Evolutionary conservation across 106 monocot genomes (phyloP).

Genomic region (Apostasia shenzhenica): DNA sequence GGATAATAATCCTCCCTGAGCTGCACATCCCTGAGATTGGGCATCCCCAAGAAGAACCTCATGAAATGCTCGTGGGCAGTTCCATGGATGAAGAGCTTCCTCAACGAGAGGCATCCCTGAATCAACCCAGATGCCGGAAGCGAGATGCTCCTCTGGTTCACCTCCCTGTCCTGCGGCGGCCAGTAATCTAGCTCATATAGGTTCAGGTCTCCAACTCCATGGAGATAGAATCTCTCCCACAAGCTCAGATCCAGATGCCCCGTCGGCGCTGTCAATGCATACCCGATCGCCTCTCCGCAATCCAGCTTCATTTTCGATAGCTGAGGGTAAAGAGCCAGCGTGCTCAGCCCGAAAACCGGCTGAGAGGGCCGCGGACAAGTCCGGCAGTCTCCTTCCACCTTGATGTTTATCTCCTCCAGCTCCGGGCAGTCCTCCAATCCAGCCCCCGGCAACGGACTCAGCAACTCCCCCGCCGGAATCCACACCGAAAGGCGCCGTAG

Average conservation of each 20-base stretch:
- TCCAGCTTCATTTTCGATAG: conserved; percentile 86
- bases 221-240: conserved; percentile 92
- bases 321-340: conserved; percentile 30
- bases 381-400: conserved; percentile 89
- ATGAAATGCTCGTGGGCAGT: conserved; percentile 94
- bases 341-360: conserved; percentile 48
- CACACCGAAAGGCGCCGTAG: conserved; percentile 62
- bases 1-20: conserved; percentile 92
- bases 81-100: conserved; percentile 95
- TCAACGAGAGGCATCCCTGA: conserved; percentile 34
- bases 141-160: conserved; percentile 83
- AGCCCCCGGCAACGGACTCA: conserved; percentile 37
- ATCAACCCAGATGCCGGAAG: conserved; percentile 76
- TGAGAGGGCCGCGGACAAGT: conserved; percentile 29
- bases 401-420: conserved; percentile 65
- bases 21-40: conserved; percentile 77
- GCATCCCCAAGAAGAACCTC: conserved; percentile 64
- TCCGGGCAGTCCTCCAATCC: conserved; percentile 66
- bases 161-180: conserved; percentile 96
- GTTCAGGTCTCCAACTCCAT: conserved; percentile 44
- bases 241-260: conserved; percentile 89
- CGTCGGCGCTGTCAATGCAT: conserved; percentile 66
- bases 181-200: conserved; percentile 88
- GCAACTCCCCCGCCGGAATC: conserved; percentile 70
- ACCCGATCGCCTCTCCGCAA: conserved; percentile 71